Conservation (phyloP, 139 green algal genomes). For the Picochlorum costavermella region DNA sequence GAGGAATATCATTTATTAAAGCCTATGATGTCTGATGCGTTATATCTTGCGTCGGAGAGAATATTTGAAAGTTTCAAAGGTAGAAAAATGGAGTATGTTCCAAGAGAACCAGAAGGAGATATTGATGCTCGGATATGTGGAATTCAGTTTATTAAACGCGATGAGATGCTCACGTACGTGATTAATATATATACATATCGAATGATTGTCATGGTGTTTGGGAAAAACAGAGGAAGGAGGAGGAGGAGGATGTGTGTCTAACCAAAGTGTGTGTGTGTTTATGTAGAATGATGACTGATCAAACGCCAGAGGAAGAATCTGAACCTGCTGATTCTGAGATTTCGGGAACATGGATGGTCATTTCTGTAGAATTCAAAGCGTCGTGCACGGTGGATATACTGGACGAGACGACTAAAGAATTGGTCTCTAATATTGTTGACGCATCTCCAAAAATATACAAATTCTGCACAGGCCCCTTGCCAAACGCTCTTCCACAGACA, state of each 20-base stretch:
- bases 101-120: not conserved
- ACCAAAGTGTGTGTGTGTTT: too few relatives aligned
- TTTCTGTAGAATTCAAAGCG: conserved; percentile 4
- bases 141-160: conserved; percentile 5
- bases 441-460: conserved; percentile 7
- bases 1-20: conserved; percentile 16
- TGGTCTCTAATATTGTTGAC: not conserved
- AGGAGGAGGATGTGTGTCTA: too few relatives aligned
- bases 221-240: too few relatives aligned
- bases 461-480: conserved; percentile 23
- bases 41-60: conserved; percentile 3
- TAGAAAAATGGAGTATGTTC: conserved; percentile 10
- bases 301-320: not conserved
- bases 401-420: not conserved
- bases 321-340: conserved; percentile 3
- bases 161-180: conserved; percentile 1
- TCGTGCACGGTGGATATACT: conserved; percentile 4
- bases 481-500: not conserved
- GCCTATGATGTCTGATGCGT: conserved; percentile 15
- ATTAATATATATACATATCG: not conserved
- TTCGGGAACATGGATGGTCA: not conserved
- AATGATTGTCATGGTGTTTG: too few relatives aligned
- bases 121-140: conserved; percentile 3
- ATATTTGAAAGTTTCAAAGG: conserved; percentile 7
- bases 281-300: not conserved